Percentiles rank a stretch among this genome's conserved stretches.
Conservation (phyloP, 2,329 filamentous ascomycete genomes). For the Phialophora verrucosa region DNA sequence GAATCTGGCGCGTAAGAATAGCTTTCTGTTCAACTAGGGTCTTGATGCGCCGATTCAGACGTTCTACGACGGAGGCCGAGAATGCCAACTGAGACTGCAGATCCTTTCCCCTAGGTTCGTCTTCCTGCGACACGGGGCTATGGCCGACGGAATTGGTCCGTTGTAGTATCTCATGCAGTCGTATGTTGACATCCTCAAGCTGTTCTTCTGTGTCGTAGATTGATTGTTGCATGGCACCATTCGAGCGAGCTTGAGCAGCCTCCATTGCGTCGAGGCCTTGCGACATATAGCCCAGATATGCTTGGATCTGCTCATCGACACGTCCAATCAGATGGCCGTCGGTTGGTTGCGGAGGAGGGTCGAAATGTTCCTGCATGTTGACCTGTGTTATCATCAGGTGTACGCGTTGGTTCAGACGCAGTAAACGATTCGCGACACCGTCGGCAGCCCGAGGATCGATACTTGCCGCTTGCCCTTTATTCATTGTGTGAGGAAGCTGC, state of each 20-base stretch:
- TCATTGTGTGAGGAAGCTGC: slow-evolving; percentile 41
- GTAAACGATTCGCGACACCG: slow-evolving; percentile 69
- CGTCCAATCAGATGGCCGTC: slow-evolving; percentile 39
- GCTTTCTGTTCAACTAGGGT: slow-evolving; percentile 84
- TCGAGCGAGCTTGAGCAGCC: slow-evolving; percentile 60
- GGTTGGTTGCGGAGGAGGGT: slow-evolving; percentile 46
- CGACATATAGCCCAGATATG: slow-evolving; percentile 74
- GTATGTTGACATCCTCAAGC: slow-evolving; percentile 68
- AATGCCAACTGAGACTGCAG: slow-evolving; percentile 73
- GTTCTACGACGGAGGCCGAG: slow-evolving; percentile 79
- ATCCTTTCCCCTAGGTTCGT: slow-evolving; percentile 61
- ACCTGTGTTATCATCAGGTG: slow-evolving; percentile 67
- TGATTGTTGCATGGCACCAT: slow-evolving; percentile 41
- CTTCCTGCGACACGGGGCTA: slow-evolving; percentile 61
- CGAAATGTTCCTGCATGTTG: slow-evolving; percentile 46
- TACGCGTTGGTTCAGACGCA: slow-evolving; percentile 69
- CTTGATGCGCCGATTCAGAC: slow-evolving; percentile 76
- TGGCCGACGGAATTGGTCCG: slow-evolving; percentile 51
- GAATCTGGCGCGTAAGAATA: slow-evolving; percentile 88
- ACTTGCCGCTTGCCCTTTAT: slow-evolving; percentile 36
- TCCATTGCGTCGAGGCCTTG: slow-evolving; percentile 67
- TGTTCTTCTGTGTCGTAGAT: slow-evolving; percentile 58
- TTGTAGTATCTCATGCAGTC: slow-evolving; percentile 65
- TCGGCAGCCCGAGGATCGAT: slow-evolving; percentile 48
- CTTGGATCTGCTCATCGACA: slow-evolving; percentile 39